Evolutionary conservation across 2,329 filamentous ascomycete genomes (phyloP).

Genomic region (Epicoccum nigrum): DNA sequence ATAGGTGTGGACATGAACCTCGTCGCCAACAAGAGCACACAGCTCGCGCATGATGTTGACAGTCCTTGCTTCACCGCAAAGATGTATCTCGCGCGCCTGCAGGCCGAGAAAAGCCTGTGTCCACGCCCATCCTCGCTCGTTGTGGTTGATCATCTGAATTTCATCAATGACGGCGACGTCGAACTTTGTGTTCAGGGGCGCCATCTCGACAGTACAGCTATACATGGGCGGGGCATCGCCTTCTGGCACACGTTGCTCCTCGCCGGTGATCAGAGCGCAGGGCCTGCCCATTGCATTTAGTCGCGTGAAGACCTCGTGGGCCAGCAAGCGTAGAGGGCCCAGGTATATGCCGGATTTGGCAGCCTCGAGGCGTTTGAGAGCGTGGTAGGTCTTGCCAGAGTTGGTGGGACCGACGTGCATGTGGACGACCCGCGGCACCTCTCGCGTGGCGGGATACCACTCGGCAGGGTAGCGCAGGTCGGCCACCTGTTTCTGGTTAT

Average conservation of each 20-base stretch:
- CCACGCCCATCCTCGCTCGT: conserved; percentile 89
- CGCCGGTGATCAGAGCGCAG: conserved; percentile 86
- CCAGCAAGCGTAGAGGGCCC: conserved; percentile 84
- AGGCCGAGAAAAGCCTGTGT: conserved; percentile 87
- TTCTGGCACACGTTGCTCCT: conserved; percentile 76
- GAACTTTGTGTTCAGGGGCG: conserved; percentile 63
- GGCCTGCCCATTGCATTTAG: conserved; percentile 76
- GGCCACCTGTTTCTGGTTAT: conserved; percentile 60
- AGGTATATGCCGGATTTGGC: conserved; percentile 83
- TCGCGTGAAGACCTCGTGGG: conserved; percentile 92
- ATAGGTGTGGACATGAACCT: conserved; percentile 81
- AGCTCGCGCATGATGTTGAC: conserved; percentile 79
- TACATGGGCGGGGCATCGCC: conserved; percentile 60
- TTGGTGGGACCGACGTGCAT: conserved; percentile 97
- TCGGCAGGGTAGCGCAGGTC: conserved; percentile 88
- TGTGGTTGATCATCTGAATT: conserved; percentile 93
- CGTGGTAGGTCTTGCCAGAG: conserved; percentile 96
- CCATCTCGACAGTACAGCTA: conserved; percentile 96
- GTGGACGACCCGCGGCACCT: conserved; percentile 81
- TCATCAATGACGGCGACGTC: conserved; percentile 98
- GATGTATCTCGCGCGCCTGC: conserved; percentile 84
- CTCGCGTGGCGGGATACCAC: conserved; percentile 87
- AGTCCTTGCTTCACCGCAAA: conserved; percentile 87
- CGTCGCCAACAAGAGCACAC: conserved; percentile 80
- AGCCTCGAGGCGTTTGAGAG: conserved; percentile 80